phyloP scores from a whole-genome alignment of 164 flowering plant species.

The Umbellularia californica region DNA sequence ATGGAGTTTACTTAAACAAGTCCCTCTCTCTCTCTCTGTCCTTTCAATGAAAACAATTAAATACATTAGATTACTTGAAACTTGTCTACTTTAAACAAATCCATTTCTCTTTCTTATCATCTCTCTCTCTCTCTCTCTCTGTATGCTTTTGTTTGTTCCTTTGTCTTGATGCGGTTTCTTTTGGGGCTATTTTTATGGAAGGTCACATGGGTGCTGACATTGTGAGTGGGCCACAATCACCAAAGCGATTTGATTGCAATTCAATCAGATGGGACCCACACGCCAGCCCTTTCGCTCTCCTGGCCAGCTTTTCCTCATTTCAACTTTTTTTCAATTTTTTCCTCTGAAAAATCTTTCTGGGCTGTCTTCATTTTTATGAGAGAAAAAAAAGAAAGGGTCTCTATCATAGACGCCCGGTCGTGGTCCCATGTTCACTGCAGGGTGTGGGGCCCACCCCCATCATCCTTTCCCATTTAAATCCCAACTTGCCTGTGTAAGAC shows the following conservation, averaged over 20 bases:
- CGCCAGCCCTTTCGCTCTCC: conserved; percentile 6
- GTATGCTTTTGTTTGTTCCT: not conserved
- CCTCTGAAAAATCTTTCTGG: not conserved
- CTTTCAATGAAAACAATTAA: not conserved
- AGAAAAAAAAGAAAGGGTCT: not conserved
- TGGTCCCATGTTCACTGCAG: not conserved
- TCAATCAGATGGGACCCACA: conserved; percentile 1
- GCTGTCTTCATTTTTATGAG: not conserved
- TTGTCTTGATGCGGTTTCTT: conserved; percentile 7
- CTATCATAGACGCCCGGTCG: not conserved
- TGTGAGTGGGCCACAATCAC: conserved; percentile 1
- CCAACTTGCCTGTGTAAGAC: not conserved
- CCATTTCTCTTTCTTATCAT: not conserved
- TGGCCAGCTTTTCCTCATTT: not conserved
- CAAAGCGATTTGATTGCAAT: conserved; percentile 6
- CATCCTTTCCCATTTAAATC: not conserved
- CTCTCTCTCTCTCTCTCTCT: not conserved
- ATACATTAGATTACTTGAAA: not conserved
- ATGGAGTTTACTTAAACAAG: not conserved
- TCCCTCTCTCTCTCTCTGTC: not conserved
- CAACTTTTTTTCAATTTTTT: too few relatives aligned
- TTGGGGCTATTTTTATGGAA: conserved; percentile 3
- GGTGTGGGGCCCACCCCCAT: not conserved
- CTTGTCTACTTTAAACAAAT: too few relatives aligned
- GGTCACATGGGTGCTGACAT: conserved; percentile 18